Conservation (phyloP, 2,329 filamentous ascomycete genomes). For the Pseudomassariella vexata region DNA sequence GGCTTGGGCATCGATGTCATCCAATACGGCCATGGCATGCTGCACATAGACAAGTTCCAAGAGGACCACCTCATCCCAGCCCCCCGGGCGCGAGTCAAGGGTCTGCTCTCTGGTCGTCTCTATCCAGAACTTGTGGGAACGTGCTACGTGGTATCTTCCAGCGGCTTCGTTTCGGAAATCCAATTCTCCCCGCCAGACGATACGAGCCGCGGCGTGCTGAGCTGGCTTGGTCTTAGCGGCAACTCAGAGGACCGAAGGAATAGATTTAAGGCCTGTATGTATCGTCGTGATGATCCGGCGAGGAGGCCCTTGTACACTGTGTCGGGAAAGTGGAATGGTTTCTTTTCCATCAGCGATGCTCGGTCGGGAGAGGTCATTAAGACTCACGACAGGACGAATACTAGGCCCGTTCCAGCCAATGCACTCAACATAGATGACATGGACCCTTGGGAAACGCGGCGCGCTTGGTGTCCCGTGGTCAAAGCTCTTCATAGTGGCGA, state of each 20-base stretch:
- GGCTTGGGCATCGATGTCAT: slow-evolving; percentile 2
- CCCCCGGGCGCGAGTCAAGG: slow-evolving; percentile 5
- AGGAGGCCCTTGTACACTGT: slow-evolving; percentile 18
- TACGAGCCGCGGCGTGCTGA: slow-evolving; percentile 1
- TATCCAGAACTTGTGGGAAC: slow-evolving; percentile 7
- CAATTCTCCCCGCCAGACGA: not conserved
- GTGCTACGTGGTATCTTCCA: slow-evolving; percentile 3
- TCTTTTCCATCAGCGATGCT: slow-evolving; percentile 12
- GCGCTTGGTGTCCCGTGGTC: slow-evolving; percentile 14
- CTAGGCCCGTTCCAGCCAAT: not conserved
- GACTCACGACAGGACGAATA: slow-evolving; percentile 4
- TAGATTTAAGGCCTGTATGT: slow-evolving; percentile 15
- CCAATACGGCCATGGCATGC: slow-evolving; percentile 5
- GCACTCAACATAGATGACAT: slow-evolving; percentile 6
- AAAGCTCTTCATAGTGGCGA: slow-evolving; percentile 12
- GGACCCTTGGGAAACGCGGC: slow-evolving; percentile 18
- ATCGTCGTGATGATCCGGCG: slow-evolving; percentile 10
- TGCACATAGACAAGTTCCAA: slow-evolving; percentile 6
- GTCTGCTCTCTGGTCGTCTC: slow-evolving; percentile 3
- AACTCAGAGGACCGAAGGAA: slow-evolving; percentile 5
- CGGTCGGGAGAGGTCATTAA: slow-evolving; percentile 8
- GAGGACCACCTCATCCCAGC: slow-evolving; percentile 8
- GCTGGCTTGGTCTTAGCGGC: not conserved
- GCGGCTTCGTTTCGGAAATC: slow-evolving; percentile 5
- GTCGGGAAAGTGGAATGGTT: slow-evolving; percentile 18